A percentile compares a stretch with the other conserved stretches of the same genome.
Conservation (phyloP, 768 basidiomycete species). For the Sarcomyxa edulis region DNA sequence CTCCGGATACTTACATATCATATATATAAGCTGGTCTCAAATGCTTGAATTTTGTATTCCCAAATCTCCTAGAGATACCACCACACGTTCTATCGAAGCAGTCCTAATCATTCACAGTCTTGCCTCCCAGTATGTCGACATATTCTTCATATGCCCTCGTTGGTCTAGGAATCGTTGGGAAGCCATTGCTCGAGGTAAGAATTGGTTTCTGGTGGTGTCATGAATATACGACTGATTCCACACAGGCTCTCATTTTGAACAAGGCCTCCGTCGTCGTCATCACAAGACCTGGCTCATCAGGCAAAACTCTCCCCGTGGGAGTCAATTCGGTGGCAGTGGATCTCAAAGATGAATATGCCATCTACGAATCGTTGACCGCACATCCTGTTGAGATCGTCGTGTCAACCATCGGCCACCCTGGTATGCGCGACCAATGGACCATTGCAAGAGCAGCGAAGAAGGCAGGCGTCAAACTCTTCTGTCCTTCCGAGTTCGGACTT, state of each 20-base stretch:
- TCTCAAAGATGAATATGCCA: constrained; percentile 16
- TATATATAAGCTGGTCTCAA: too few species aligned
- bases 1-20: too few species aligned
- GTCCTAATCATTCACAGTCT: too few species aligned
- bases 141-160: constrained; percentile 28
- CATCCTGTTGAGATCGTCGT: constrained; percentile 28
- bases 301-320: constrained; percentile 13
- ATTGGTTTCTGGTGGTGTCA: too few species aligned
- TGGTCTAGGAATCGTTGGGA: constrained; percentile 25
- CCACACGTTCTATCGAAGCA: too few species aligned
- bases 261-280: constrained; percentile 11
- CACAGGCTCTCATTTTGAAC: constrained; percentile 1
- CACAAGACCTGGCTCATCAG: constrained; percentile 8
- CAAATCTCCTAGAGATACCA: too few species aligned
- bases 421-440: constrained; percentile 17
- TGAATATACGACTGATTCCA: too few species aligned
- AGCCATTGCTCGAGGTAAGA: constrained; percentile 17
- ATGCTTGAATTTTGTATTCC: too few species aligned
- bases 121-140: too few species aligned
- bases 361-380: constrained; percentile 19
- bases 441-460: constrained; percentile 29
- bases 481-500: constrained; percentile 30
- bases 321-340: constrained; percentile 21
- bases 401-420: constrained; percentile 20
- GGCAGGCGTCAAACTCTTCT: constrained; percentile 31